Conservation (phyloP, 2,329 filamentous ascomycete genomes). For the Fusarium illudens region DNA sequence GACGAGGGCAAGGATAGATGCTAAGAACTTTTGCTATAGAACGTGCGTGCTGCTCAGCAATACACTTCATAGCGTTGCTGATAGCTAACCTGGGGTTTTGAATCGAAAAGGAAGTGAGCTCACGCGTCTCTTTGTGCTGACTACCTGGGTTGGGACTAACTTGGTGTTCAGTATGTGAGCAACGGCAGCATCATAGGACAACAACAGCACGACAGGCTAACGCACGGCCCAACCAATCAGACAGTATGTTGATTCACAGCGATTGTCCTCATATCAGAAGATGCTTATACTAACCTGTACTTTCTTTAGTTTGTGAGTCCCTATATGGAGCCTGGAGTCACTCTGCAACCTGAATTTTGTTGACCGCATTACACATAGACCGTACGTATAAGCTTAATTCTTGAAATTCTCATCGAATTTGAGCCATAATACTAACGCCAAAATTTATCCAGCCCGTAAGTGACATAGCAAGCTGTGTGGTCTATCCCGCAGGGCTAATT, state of each 20-base stretch:
- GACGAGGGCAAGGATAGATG: background rate
- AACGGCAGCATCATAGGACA: background rate
- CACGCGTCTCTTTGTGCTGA: background rate
- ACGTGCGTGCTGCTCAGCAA: background rate
- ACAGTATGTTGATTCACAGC: background rate
- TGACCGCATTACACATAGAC: background rate
- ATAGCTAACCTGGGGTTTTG: background rate
- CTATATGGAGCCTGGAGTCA: background rate
- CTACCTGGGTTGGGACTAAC: too few species aligned
- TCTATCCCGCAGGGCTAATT: background rate
- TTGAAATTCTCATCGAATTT: too few species aligned
- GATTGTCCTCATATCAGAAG: too few species aligned
- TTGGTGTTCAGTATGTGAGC: background rate
- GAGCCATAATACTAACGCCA: too few species aligned
- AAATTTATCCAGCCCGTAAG: too few species aligned
- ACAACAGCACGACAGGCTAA: background rate
- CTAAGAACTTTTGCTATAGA: background rate
- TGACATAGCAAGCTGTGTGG: background rate
- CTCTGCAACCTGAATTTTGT: background rate
- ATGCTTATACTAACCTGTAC: background rate
- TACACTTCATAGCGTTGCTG: background rate
- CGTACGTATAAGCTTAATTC: background rate
- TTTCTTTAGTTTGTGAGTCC: background rate
- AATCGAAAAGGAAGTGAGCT: background rate
- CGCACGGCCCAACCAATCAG: background rate